These are phyloP conservation scores for Ganoderma lucidum DNA, from an alignment of 1,284 basidiomycete species.

Conservation along the genomic window DNA sequence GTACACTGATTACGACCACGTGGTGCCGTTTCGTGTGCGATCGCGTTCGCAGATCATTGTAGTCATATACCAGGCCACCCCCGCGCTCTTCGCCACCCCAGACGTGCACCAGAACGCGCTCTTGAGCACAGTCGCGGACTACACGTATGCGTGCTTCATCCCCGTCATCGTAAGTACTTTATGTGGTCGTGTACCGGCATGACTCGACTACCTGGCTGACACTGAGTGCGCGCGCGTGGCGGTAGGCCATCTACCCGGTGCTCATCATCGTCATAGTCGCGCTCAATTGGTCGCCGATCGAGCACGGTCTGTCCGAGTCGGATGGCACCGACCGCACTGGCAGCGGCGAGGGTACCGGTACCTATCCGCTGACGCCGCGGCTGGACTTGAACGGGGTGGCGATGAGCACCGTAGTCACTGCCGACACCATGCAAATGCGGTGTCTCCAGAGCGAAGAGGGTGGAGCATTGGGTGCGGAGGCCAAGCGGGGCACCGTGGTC, in stretches of 20 bases:
- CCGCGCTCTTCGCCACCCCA: background rate
- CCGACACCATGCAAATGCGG: background rate
- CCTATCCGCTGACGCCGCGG: too few relatives aligned
- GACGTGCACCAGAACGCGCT: background rate
- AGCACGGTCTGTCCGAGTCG: background rate
- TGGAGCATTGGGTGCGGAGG: too few relatives aligned
- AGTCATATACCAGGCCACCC: background rate
- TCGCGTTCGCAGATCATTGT: background rate
- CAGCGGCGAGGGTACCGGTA: too few relatives aligned
- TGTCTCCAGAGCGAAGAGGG: background rate
- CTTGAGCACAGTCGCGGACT: background rate
- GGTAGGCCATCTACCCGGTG: constrained; percentile 9
- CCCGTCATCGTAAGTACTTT: background rate
- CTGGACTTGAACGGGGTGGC: background rate
- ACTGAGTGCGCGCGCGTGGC: background rate
- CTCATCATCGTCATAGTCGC: constrained; percentile 14
- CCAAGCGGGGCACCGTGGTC: too few relatives aligned
- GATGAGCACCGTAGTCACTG: background rate
- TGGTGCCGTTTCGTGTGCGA: background rate
- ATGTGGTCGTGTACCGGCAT: too few relatives aligned
- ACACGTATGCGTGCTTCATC: background rate
- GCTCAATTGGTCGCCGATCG: constrained; percentile 12
- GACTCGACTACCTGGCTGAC: too few relatives aligned
- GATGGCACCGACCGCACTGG: background rate
- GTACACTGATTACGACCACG: too few relatives aligned